These are phyloP conservation scores for Ogataea thermomethanolica DNA, from an alignment of 805 yeast genomes.

Conservation along the genomic window DNA sequence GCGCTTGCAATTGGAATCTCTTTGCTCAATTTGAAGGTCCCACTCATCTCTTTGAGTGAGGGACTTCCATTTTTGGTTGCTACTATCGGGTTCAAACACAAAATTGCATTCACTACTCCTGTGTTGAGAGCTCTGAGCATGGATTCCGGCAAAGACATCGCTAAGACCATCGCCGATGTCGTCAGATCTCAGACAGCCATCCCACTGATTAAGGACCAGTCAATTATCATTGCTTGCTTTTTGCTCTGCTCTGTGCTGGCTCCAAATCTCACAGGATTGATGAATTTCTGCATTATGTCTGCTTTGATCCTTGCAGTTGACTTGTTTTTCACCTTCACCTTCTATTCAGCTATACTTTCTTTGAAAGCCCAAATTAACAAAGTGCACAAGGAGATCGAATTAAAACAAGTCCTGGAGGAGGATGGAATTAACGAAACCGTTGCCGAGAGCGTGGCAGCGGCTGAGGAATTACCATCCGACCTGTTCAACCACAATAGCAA, in stretches of 20 bases:
- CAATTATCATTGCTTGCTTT: constrained; percentile 68
- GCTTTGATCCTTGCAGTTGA: constrained; percentile 70
- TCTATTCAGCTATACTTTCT: constrained; percentile 78
- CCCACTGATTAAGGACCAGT: constrained; percentile 69
- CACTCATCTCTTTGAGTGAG: constrained; percentile 75
- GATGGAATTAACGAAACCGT: constrained; percentile 79
- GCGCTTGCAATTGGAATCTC: constrained; percentile 65
- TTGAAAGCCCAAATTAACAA: constrained; percentile 84
- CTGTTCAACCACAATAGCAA: constrained; percentile 37
- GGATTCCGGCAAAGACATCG: constrained; percentile 27
- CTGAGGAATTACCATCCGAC: constrained; percentile 27
- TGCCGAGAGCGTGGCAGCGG: constrained; percentile 64
- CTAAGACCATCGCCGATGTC: constrained; percentile 31
- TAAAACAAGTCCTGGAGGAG: constrained; percentile 81
- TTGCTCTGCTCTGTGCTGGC: constrained; percentile 62
- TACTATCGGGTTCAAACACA: constrained; percentile 86
- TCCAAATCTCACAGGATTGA: constrained; percentile 65
- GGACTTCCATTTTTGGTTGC: constrained; percentile 93
- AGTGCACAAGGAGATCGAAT: constrained; percentile 75
- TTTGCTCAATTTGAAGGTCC: constrained; percentile 55
- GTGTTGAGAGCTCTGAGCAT: constrained; percentile 42
- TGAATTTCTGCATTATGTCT: constrained; percentile 75
- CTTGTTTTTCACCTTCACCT: constrained; percentile 68
- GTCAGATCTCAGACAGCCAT: constrained; percentile 38
- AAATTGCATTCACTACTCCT: constrained; percentile 64